These are phyloP conservation scores for Vitis cinerea DNA, from an alignment of 164 flowering plant genomes.

Conservation along the genomic window DNA sequence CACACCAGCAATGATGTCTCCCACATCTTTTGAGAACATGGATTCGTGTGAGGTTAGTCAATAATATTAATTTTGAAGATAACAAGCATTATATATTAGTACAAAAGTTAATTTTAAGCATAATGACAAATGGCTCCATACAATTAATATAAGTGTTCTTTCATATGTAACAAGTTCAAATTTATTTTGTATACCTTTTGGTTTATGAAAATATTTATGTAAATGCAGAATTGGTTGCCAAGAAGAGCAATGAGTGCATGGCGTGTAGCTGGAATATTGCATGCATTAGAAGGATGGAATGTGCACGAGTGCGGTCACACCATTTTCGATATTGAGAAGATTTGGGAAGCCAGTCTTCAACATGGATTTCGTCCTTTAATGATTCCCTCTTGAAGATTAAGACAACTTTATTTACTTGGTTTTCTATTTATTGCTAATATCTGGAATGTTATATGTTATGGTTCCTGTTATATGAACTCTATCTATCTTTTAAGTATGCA, in stretches of 20 bases:
- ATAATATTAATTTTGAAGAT: background rate
- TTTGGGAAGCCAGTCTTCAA: constrained; percentile 39
- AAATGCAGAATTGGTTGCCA: constrained; percentile 46
- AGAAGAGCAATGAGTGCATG: constrained; percentile 58
- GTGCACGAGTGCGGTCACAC: constrained; percentile 41
- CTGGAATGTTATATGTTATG: no score
- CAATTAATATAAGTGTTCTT: no score
- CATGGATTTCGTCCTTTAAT: constrained; percentile 29
- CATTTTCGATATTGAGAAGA: constrained; percentile 22
- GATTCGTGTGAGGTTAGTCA: constrained; percentile 64
- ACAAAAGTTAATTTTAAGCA: no score
- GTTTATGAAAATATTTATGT: background rate
- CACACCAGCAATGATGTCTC: constrained; percentile 58
- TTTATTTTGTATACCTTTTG: no score
- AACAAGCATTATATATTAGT: no score
- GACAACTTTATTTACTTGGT: no score
- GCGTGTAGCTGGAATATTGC: constrained; percentile 46
- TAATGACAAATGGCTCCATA: no score
- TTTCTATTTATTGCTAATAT: no score
- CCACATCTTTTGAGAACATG: constrained; percentile 44
- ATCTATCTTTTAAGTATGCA: no score
- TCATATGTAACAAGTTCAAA: no score
- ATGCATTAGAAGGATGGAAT: constrained; percentile 52
- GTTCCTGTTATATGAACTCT: no score
- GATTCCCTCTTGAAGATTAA: no score